These are phyloP conservation scores for Termitomyces sp. DNA, from an alignment of 1,284 basidiomycete genomes.

Conservation along the genomic window DNA sequence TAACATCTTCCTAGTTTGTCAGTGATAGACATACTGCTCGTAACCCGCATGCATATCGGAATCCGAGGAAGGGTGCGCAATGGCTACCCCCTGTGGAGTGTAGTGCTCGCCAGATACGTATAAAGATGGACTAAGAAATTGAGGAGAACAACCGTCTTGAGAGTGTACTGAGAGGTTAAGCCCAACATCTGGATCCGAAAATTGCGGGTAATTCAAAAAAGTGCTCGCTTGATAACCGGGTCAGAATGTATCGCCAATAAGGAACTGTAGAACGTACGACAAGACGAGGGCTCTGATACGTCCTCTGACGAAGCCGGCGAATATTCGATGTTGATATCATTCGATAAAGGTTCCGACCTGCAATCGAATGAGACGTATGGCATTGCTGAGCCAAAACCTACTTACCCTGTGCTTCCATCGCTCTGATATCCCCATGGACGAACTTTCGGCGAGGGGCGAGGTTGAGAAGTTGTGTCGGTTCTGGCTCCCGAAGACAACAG, in stretches of 20 bases:
- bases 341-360: conserved; percentile 13
- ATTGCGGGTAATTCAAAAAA: conserved; percentile 7
- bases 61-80: conserved; percentile 6
- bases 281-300: conserved; percentile 11
- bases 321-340: conserved; percentile 15
- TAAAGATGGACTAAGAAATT: conserved; percentile 4
- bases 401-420: conserved; percentile 19
- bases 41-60: conserved; percentile 10
- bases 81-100: conserved; percentile 1
- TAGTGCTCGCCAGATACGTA: conserved; percentile 5
- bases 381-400: not conserved
- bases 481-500: conserved; percentile 4
- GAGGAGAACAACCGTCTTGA: conserved; percentile 8
- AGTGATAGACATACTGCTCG: conserved; percentile 10
- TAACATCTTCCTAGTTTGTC: not conserved
- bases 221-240: conserved; percentile 2
- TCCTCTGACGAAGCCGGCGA: conserved; percentile 19
- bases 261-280: conserved; percentile 5
- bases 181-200: conserved; percentile 4
- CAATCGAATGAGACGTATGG: not conserved
- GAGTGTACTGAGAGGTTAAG: conserved; percentile 4
- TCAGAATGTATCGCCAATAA: not conserved
- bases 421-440: conserved; percentile 19
- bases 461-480: conserved; percentile 2
- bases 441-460: conserved; percentile 8